Conservation (phyloP, 352 stramenopile species). For the Pythium pyrilobum region DNA sequence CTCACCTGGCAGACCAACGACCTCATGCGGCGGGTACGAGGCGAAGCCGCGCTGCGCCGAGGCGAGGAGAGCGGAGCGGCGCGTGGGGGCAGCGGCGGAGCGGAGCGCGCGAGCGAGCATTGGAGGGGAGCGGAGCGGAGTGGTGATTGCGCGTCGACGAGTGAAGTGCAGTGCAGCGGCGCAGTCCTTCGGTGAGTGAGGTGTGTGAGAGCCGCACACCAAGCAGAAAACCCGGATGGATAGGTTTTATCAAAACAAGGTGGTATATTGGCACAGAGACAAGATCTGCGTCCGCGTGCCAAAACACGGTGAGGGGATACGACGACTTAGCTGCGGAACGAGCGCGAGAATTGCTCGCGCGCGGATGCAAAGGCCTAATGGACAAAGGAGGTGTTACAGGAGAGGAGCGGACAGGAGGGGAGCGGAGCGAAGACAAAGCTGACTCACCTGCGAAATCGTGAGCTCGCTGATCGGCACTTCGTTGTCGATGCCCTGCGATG, state of each 20-base stretch:
- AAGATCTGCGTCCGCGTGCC: neutral
- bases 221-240: slow-evolving; percentile 21
- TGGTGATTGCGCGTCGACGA: slow-evolving; percentile 17
- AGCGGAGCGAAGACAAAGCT: neutral
- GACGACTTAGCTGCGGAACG: slow-evolving; percentile 67
- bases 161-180: neutral
- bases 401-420: neutral
- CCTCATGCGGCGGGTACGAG: slow-evolving; percentile 73
- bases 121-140: neutral
- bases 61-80: slow-evolving; percentile 28
- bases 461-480: slow-evolving; percentile 84
- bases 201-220: neutral
- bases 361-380: slow-evolving; percentile 72
- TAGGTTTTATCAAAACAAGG: slow-evolving; percentile 21
- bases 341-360: slow-evolving; percentile 85
- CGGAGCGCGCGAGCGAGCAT: slow-evolving; percentile 68
- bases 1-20: slow-evolving; percentile 72
- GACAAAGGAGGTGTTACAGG: neutral
- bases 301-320: slow-evolving; percentile 12
- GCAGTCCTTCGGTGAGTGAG: neutral
- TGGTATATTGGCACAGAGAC: slow-evolving; percentile 10
- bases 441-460: slow-evolving; percentile 75
- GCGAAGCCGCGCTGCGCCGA: slow-evolving; percentile 40
- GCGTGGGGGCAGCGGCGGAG: slow-evolving; percentile 26
- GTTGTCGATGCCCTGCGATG: slow-evolving; percentile 79